Evolutionary conservation across 306 rosid genomes (phyloP).

Genomic region (Pueraria montana): DNA sequence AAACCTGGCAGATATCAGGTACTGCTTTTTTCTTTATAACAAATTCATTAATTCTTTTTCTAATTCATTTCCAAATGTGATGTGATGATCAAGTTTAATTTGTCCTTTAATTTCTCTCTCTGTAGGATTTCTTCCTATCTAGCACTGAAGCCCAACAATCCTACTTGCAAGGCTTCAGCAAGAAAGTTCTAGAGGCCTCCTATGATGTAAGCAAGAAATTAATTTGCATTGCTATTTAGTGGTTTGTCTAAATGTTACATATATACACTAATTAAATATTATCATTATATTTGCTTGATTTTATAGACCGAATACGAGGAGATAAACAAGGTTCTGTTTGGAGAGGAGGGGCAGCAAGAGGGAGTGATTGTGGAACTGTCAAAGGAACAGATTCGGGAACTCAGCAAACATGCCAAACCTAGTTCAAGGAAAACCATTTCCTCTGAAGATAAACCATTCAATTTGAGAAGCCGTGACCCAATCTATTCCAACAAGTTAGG

Average conservation of each 20-base stretch:
- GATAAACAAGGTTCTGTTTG: constrained; percentile 39
- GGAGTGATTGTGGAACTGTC: constrained; percentile 40
- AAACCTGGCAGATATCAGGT: constrained; percentile 2
- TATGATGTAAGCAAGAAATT: too few relatives aligned
- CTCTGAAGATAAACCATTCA: constrained; percentile 43
- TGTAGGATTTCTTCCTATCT: constrained; percentile 38
- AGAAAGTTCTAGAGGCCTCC: constrained; percentile 39
- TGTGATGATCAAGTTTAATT: too few relatives aligned
- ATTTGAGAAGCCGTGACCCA: constrained; percentile 28
- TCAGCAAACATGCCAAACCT: constrained; percentile 29
- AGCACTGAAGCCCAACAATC: constrained; percentile 30
- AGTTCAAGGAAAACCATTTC: not conserved
- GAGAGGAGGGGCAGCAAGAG: constrained; percentile 11
- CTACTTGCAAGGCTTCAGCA: constrained; percentile 11
- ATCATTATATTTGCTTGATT: too few relatives aligned
- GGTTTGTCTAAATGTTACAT: not conserved
- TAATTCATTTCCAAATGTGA: not conserved
- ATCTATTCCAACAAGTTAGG: constrained; percentile 49
- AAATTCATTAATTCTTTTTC: not conserved
- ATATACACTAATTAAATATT: too few relatives aligned
- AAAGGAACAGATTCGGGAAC: constrained; percentile 32
- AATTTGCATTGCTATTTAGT: not conserved
- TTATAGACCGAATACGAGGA: constrained; percentile 33
- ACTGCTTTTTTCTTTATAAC: too few relatives aligned
- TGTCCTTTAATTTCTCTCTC: too few relatives aligned